A percentile compares a stretch with the other conserved stretches of the same genome.
phyloP scores from a whole-genome alignment of 371 early-diverging fungal species.

The Lichtheimia hyalospora region DNA sequence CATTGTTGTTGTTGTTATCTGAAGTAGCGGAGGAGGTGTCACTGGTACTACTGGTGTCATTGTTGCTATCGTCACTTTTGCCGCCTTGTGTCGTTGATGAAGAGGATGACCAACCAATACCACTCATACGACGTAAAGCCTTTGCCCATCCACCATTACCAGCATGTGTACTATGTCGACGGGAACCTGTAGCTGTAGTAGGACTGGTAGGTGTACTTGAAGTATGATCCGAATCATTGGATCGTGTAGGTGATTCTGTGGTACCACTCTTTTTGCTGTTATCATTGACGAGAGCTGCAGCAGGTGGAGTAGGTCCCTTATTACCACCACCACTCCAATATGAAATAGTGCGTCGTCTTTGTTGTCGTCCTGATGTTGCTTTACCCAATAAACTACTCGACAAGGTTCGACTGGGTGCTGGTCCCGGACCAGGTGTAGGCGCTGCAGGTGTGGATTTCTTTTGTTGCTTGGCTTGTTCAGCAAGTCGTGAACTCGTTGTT shows the following conservation, averaged over 20 bases:
- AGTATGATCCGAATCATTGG: too few species aligned
- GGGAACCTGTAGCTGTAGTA: slow-evolving; percentile 5
- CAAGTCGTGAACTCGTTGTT: neutral
- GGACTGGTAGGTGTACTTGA: neutral
- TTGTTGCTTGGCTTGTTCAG: slow-evolving; percentile 10
- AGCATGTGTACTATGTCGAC: slow-evolving; percentile 19
- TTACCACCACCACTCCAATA: slow-evolving; percentile 39
- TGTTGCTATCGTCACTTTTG: slow-evolving; percentile 5
- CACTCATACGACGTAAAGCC: slow-evolving; percentile 47
- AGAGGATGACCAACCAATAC: slow-evolving; percentile 38
- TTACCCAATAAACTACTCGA: slow-evolving; percentile 28
- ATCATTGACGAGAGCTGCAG: slow-evolving; percentile 12
- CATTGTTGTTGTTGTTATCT: slow-evolving; percentile 6
- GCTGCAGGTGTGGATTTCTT: slow-evolving; percentile 5
- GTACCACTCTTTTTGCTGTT: slow-evolving; percentile 1
- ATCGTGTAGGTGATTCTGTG: neutral
- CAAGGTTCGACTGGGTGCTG: slow-evolving; percentile 32
- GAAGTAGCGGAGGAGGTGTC: slow-evolving; percentile 18
- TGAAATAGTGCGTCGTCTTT: slow-evolving; percentile 49
- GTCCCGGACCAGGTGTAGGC: slow-evolving; percentile 15
- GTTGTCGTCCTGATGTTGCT: slow-evolving; percentile 19
- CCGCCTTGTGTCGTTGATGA: slow-evolving; percentile 10
- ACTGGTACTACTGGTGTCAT: slow-evolving; percentile 1
- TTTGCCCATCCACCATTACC: slow-evolving; percentile 43
- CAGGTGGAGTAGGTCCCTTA: neutral